These are phyloP conservation scores for Fusarium burgessii DNA, from an alignment of 2,329 filamentous ascomycete species.

Conservation along the genomic window DNA sequence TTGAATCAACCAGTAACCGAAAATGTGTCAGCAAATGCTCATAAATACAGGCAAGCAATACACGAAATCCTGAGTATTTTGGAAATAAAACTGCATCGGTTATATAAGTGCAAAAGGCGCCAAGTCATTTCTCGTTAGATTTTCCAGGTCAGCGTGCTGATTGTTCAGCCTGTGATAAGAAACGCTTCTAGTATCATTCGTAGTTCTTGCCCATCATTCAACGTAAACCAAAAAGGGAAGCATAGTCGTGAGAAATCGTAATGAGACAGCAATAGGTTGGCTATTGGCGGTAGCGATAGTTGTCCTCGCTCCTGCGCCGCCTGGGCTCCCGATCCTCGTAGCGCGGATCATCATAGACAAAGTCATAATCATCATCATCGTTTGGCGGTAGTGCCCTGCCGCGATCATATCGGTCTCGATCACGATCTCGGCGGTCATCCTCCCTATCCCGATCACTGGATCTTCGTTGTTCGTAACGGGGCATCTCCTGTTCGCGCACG, in stretches of 20 bases:
- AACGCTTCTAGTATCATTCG: slow-evolving; percentile 3
- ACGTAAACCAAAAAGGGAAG: neutral
- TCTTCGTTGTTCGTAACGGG: slow-evolving; percentile 42
- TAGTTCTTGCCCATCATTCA: neutral
- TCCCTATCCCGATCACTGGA: slow-evolving; percentile 30
- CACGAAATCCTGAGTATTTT: neutral
- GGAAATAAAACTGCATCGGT: neutral
- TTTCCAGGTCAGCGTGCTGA: neutral
- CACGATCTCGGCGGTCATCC: slow-evolving; percentile 15
- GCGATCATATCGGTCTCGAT: slow-evolving; percentile 32
- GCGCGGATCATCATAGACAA: slow-evolving; percentile 47
- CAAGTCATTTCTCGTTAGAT: slow-evolving; percentile 36
- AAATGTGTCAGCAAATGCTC: neutral
- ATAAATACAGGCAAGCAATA: neutral
- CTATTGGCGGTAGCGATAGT: slow-evolving; percentile 41
- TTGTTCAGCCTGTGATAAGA: neutral
- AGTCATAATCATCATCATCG: slow-evolving; percentile 46
- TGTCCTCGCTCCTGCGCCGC: slow-evolving; percentile 45
- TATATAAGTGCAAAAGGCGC: slow-evolving; percentile 4
- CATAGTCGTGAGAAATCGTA: slow-evolving; percentile 29
- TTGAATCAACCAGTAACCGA: neutral
- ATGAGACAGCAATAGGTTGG: neutral
- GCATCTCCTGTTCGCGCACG: slow-evolving; percentile 46
- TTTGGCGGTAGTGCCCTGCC: slow-evolving; percentile 37
- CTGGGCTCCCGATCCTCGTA: slow-evolving; percentile 45